Base-by-base conservation (phyloP, 306 rosid species). In the Pterocarpus macrocarpus region DNA sequence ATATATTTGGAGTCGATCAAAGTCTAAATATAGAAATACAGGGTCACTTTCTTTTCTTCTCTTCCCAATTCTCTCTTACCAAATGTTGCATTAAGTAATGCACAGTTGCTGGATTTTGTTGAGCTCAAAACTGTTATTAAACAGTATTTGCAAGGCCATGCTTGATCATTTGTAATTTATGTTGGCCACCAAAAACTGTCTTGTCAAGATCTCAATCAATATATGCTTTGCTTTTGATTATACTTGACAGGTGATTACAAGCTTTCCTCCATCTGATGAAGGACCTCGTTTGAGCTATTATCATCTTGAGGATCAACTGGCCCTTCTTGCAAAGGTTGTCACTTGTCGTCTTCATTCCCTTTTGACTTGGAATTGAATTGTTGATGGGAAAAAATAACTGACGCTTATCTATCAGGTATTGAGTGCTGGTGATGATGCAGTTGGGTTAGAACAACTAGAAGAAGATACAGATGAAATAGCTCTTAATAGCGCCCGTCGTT, bases 381-480 rank as follows among this genome's bases (percentile, higher is more conserved):
- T 76, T 73, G 16, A 47, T 64, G 61, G 77, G 55, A 30, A 77
- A 14, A 43, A 53, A 63, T 74, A 58, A 68, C 85, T 73, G 75
- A 86, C 47, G 1, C 44, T 44, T 47, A 64, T 66, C 58, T 41
- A 38, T 56, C 93, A 93, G 97, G 99, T 93, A 58, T 78, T 95
- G 89, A 90, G 87, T 69, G 97, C 99, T 15, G 96, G 97, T 55
- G 97, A 95, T 41, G 97, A 95, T 79, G 91, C 90, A 2, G 96
- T 93, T 78, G 98, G 99, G 39, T 78, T 93, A 80, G 98, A 93
- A 81, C 98, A 95, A 82, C 84, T 95, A 79, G 98, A 95, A 64
- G 97, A 93, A 83, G 98, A 93, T 80, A 76, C 95, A 12, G 97
- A 95, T 82, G 98, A 93, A 71, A 85, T 95, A 78, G 94, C 99